These are phyloP conservation scores for Jatropha podagrica DNA, from an alignment of 441 rosid genomes.

Conservation along the genomic window DNA sequence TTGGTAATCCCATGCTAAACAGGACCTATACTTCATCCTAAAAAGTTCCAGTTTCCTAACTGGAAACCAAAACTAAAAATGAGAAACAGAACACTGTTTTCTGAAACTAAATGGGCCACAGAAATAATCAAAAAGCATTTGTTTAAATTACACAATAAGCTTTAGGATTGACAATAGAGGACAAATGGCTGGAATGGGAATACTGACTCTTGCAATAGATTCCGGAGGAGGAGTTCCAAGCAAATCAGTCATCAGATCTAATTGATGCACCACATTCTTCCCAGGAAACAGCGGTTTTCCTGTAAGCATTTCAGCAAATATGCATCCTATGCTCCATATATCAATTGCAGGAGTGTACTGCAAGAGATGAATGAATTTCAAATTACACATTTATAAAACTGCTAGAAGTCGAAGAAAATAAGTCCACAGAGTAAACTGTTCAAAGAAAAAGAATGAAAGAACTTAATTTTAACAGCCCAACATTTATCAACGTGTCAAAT, in stretches of 20 bases:
- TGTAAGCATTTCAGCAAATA: constrained; percentile 93
- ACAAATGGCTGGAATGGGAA: constrained; percentile 1
- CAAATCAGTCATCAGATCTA: constrained; percentile 97
- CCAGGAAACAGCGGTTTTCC: constrained; percentile 98
- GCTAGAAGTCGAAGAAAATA: neutral
- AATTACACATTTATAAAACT: neutral
- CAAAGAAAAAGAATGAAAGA: neutral
- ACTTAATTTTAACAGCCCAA: neutral
- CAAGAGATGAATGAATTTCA: constrained; percentile 16
- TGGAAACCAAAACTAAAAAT: neutral
- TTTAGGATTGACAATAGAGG: constrained; percentile 6
- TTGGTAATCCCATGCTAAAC: neutral
- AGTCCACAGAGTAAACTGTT: neutral
- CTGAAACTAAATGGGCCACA: neutral
- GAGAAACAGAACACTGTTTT: neutral
- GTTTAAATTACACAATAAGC: neutral
- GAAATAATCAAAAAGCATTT: neutral
- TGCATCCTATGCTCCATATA: constrained; percentile 99
- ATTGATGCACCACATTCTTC: constrained; percentile 96
- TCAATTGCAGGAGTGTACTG: constrained; percentile 99
- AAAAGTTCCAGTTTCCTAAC: neutral
- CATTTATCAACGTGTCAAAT: neutral
- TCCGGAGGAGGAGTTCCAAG: constrained; percentile 94
- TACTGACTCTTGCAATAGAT: constrained; percentile 75
- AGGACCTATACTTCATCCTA: neutral